Percentiles rank a stretch among this genome's conserved stretches.
phyloP scores from a whole-genome alignment of 352 stramenopile genomes.

The Pythium periplocum region DNA sequence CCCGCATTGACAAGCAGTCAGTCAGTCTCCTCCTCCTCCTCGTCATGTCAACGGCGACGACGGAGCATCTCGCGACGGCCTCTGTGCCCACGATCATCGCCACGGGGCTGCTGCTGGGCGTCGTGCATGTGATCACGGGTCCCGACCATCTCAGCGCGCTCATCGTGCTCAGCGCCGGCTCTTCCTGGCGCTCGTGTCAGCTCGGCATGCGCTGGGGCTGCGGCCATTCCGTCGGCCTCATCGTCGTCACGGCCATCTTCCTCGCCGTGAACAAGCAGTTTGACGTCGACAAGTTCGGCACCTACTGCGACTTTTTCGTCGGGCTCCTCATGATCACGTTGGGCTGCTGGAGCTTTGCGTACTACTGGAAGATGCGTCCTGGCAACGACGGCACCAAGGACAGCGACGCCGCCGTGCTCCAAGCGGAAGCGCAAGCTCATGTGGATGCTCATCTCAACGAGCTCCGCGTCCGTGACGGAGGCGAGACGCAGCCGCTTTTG shows the following conservation, averaged over 20 bases:
- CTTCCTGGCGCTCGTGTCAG: constrained; percentile 56
- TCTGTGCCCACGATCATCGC: constrained; percentile 32
- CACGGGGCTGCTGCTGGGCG: constrained; percentile 36
- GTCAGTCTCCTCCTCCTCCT: too few species aligned
- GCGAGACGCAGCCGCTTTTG: constrained; percentile 7
- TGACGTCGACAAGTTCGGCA: constrained; percentile 39
- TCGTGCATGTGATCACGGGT: constrained; percentile 47
- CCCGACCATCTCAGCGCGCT: constrained; percentile 86
- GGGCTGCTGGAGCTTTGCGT: constrained; percentile 29
- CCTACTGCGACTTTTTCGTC: constrained; percentile 50
- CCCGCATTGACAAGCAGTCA: too few species aligned
- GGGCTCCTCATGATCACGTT: constrained; percentile 50
- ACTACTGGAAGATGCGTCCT: constrained; percentile 37
- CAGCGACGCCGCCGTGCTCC: not conserved
- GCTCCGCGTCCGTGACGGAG: constrained; percentile 1
- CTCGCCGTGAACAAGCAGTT: constrained; percentile 36
- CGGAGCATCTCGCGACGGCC: constrained; percentile 12
- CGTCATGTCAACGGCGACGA: not conserved
- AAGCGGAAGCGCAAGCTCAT: not conserved
- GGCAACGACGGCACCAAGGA: constrained; percentile 2
- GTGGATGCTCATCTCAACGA: not conserved
- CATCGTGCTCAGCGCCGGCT: constrained; percentile 73
- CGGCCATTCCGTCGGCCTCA: constrained; percentile 74
- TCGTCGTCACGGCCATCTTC: constrained; percentile 59
- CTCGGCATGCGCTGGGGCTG: constrained; percentile 83